Evolutionary conservation across 192 early-diverging fungal genomes (phyloP).

Genomic region (Endogone sp.): DNA sequence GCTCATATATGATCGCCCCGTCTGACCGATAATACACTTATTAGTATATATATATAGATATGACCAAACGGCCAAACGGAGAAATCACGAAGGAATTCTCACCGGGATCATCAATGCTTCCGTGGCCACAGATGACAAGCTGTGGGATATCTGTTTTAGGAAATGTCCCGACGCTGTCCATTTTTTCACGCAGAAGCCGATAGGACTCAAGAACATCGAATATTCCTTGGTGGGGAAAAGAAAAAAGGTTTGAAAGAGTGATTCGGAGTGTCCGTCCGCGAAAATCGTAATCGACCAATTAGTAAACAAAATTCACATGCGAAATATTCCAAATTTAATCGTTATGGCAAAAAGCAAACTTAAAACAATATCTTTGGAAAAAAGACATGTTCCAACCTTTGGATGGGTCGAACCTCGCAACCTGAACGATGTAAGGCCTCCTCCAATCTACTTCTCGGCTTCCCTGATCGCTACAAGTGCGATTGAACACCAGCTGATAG

Average conservation of each 20-base stretch:
- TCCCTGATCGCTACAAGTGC: constrained; percentile 67
- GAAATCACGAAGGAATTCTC: neutral
- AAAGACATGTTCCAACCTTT: constrained; percentile 50
- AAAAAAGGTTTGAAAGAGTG: too few species aligned
- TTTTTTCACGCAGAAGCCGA: constrained; percentile 51
- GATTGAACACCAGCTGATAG: constrained; percentile 76
- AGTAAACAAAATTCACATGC: too few species aligned
- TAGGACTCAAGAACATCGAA: constrained; percentile 71
- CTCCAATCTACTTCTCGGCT: constrained; percentile 48
- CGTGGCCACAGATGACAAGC: constrained; percentile 72
- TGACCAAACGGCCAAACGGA: neutral
- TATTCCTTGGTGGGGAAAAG: constrained; percentile 35
- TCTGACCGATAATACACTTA: constrained; percentile 26
- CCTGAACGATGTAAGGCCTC: constrained; percentile 77
- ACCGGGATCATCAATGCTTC: constrained; percentile 76
- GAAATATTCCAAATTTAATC: too few species aligned
- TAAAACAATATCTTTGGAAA: neutral
- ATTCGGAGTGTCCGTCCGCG: too few species aligned
- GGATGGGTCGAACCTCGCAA: constrained; percentile 80
- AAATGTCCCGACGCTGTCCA: constrained; percentile 35
- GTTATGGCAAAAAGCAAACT: neutral
- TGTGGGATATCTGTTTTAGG: constrained; percentile 53
- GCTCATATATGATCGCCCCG: constrained; percentile 62
- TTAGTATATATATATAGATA: too few species aligned
- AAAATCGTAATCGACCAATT: too few species aligned